phyloP scores from a whole-genome alignment of 495 filamentous ascomycete species.

The Talaromyces ruber region DNA sequence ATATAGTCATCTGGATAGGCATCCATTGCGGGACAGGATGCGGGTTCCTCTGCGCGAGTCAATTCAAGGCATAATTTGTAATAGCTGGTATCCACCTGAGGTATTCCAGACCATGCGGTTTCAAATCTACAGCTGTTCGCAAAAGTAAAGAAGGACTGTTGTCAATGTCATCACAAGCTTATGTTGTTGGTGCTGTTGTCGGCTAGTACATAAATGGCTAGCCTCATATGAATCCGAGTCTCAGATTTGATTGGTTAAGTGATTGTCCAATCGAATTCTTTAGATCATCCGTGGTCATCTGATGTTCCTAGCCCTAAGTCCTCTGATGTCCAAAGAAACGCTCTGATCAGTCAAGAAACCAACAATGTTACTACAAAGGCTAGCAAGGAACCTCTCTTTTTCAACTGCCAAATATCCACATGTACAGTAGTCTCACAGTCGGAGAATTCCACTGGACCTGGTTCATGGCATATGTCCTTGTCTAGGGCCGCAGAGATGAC shows the following conservation, averaged over 20 bases:
- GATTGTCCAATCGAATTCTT: neutral
- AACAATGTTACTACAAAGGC: too few species aligned
- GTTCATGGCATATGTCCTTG: too few species aligned
- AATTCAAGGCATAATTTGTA: slow-evolving; percentile 30
- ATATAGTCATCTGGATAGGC: slow-evolving; percentile 75
- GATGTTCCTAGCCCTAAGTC: too few species aligned
- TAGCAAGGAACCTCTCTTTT: too few species aligned
- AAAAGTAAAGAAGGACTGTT: neutral
- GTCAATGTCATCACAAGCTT: neutral
- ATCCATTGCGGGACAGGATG: slow-evolving; percentile 59
- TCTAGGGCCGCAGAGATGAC: too few species aligned
- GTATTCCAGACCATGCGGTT: neutral
- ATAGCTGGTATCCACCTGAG: neutral
- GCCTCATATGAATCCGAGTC: neutral
- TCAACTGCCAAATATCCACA: too few species aligned
- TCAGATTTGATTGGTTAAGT: neutral
- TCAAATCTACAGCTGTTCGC: neutral
- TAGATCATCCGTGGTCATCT: too few species aligned
- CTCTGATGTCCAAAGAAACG: too few species aligned
- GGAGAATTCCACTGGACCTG: too few species aligned
- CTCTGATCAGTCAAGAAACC: too few species aligned
- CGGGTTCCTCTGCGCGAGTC: slow-evolving; percentile 10
- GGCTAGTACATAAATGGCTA: neutral
- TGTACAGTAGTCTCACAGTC: too few species aligned
- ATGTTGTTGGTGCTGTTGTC: neutral